Evolutionary conservation across 2,329 filamentous ascomycete genomes (phyloP).

Genomic region (Arthrobotrys sinensis): DNA sequence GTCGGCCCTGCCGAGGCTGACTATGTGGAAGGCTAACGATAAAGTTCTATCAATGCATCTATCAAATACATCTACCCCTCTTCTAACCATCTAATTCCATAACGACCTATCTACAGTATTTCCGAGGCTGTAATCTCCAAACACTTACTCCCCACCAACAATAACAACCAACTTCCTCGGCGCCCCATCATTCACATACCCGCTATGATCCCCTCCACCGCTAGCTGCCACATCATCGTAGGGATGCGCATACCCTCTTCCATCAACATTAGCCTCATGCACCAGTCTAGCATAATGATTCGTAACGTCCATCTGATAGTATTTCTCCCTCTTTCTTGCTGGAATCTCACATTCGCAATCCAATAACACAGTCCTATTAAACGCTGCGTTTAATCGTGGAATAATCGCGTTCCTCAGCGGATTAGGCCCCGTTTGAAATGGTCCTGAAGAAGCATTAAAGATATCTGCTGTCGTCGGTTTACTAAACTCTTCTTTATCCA

Average conservation of each 20-base stretch:
- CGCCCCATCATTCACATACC: constrained; percentile 74
- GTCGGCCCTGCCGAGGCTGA: neutral
- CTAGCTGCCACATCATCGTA: constrained; percentile 78
- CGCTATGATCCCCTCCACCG: constrained; percentile 75
- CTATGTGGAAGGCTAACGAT: no score
- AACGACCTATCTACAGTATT: no score
- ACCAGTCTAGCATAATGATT: constrained; percentile 79
- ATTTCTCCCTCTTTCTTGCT: constrained; percentile 70
- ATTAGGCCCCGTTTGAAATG: constrained; percentile 70
- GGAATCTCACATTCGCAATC: constrained; percentile 61
- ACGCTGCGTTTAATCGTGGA: constrained; percentile 80
- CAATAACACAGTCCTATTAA: constrained; percentile 81
- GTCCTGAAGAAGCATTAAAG: constrained; percentile 77
- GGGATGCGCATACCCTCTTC: constrained; percentile 78
- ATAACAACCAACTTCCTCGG: constrained; percentile 74
- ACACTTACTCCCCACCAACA: constrained; percentile 68
- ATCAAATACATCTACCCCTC: no score
- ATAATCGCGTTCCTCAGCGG: constrained; percentile 67
- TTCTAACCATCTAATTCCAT: no score
- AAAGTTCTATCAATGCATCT: no score
- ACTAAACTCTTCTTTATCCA: constrained; percentile 69
- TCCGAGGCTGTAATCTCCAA: neutral
- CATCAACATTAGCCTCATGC: constrained; percentile 74
- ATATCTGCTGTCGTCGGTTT: constrained; percentile 76
- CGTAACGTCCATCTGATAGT: constrained; percentile 73